Conservation (phyloP, 768 basidiomycete genomes). For the Tremella fuciformis region DNA sequence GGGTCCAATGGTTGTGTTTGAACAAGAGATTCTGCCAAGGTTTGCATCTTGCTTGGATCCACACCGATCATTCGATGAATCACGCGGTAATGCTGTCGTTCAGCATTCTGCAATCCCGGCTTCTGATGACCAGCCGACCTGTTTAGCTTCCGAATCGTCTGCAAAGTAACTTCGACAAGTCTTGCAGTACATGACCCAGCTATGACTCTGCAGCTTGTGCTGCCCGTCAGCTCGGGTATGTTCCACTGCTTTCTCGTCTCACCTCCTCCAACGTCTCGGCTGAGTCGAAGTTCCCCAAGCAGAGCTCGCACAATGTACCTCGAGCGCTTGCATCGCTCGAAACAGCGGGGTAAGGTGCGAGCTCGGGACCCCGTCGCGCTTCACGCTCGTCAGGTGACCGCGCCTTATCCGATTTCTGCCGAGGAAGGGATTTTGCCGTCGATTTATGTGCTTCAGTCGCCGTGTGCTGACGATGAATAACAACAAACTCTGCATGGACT, state of each 20-base stretch:
- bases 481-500: no score
- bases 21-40: neutral
- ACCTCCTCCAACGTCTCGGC: conserved; percentile 2
- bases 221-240: neutral
- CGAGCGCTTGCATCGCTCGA: neutral
- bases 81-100: neutral
- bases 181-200: neutral
- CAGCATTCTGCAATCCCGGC: neutral
- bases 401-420: neutral
- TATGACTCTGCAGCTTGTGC: neutral
- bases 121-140: neutral
- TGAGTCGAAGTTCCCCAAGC: neutral
- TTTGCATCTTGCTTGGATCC: neutral
- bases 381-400: neutral
- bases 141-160: neutral
- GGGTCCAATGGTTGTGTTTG: neutral
- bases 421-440: neutral
- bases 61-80: neutral
- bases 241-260: neutral
- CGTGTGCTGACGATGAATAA: no score
- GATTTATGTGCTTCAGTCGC: neutral
- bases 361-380: neutral
- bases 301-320: neutral
- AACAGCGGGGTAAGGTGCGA: neutral
- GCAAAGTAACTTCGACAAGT: neutral